Evolutionary conservation across 129 eudicot species (phyloP).

Genomic region (Solidago caesia): DNA sequence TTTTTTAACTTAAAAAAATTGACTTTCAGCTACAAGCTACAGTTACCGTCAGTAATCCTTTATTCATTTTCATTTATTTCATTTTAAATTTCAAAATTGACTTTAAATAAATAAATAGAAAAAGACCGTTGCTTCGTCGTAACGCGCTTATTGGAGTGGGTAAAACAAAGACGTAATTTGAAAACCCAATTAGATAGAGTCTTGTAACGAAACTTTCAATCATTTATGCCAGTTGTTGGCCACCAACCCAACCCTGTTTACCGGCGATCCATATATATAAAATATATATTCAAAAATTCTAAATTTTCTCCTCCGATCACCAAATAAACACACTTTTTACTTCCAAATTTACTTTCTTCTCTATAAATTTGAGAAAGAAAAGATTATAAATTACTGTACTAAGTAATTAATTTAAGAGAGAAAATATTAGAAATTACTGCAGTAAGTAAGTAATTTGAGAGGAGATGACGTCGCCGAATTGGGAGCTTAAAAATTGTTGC

Average conservation of each 20-base stretch:
- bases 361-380: too few species aligned
- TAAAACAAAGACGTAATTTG: background rate
- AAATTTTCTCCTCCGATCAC: background rate
- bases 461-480: conserved; percentile 56
- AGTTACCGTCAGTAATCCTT: too few species aligned
- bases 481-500: conserved; percentile 87
- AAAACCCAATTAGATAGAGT: background rate
- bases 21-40: too few species aligned
- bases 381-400: too few species aligned
- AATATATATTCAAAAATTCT: conserved; percentile 1
- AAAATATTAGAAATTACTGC: background rate
- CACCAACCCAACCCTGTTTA: conserved; percentile 29
- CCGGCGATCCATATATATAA: conserved; percentile 11
- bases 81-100: background rate
- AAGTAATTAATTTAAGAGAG: conserved; percentile 1
- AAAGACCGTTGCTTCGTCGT: background rate
- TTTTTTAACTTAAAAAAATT: too few species aligned
- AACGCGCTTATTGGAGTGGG: background rate
- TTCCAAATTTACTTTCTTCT: too few species aligned
- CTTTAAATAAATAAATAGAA: background rate
- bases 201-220: background rate
- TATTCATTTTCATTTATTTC: too few species aligned
- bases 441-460: background rate
- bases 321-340: background rate
- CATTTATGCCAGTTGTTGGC: conserved; percentile 29